These are phyloP conservation scores for Sungouiozyma intestinalis DNA, from an alignment of 805 yeast species.

Conservation along the genomic window DNA sequence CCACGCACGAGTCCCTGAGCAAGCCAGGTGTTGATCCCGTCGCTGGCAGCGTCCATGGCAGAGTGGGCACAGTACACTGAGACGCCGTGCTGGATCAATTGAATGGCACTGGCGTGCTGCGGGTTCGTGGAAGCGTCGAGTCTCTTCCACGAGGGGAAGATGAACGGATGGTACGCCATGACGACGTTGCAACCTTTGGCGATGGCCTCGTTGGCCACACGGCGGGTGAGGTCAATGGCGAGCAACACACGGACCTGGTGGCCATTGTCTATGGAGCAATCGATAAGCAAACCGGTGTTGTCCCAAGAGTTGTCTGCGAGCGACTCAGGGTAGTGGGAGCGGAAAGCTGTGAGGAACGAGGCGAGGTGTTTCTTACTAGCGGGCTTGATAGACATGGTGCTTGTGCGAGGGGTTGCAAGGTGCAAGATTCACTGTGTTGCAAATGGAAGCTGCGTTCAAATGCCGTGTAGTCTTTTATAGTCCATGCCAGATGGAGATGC, in stretches of 20 bases:
- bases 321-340: slow-evolving; percentile 66
- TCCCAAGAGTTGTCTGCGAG: slow-evolving; percentile 91
- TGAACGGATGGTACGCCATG: slow-evolving; percentile 89
- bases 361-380: slow-evolving; percentile 27
- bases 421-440: too few relatives aligned
- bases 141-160: slow-evolving; percentile 76
- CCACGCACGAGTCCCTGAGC: slow-evolving; percentile 44
- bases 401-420: too few relatives aligned
- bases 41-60: slow-evolving; percentile 81
- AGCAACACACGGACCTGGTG: slow-evolving; percentile 37
- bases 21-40: slow-evolving; percentile 95
- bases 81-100: slow-evolving; percentile 64
- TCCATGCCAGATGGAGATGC: too few relatives aligned
- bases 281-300: slow-evolving; percentile 84
- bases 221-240: slow-evolving; percentile 74
- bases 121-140: slow-evolving; percentile 53
- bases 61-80: slow-evolving; percentile 95
- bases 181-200: slow-evolving; percentile 42
- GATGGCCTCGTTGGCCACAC: slow-evolving; percentile 83
- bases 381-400: slow-evolving; percentile 1
- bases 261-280: slow-evolving; percentile 35
- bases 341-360: slow-evolving; percentile 42
- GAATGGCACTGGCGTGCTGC: slow-evolving; percentile 69
- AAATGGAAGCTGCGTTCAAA: too few relatives aligned
- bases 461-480: too few relatives aligned